Base-by-base conservation (phyloP, 306 rosid species). In the Acmispon strigosus region DNA sequence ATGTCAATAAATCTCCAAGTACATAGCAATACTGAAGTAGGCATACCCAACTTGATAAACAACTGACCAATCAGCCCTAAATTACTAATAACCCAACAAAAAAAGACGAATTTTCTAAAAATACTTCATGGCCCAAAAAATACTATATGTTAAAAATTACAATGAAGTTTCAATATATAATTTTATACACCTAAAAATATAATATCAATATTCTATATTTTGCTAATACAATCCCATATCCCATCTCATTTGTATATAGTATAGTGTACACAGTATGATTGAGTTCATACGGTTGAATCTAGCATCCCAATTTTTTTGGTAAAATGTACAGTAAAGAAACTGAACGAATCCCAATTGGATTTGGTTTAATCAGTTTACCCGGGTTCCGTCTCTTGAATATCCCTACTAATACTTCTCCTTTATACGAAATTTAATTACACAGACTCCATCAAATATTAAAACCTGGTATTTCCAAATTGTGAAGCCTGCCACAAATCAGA, bases 401-500 rank as follows among this genome's bases (percentile, higher is more conserved):
- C 63, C 58, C 48, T 52, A 27, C 16, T 45, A 68, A 66, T 71
- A 64, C 45, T 47, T 29, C 32, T 49, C 37, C 14, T 54, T 41
- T 22, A 17, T 4, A 70, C 24, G 76, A 59, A 66, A 52, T 14
- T 17, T 17, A 51, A 52, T 62, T 48, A 49, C 47, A 69, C 61
- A 41, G 19, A 76, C 49, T 68, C 62, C 29, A 67, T 69, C 72
- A 72, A 66, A 56, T 34, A 62, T 29, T 45, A 45, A 52, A 71
- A 24, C 67, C 42, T 4, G 44, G 47, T 36, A 34, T 52, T 16
- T 78, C 66, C 55, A 73, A 76, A 66, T 10, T 49, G 64, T 61
- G 39, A 79, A 80, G 65, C 49, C 17, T 17, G 52, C 62, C 50
- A 59, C 43, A 73, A 72, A 29, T 76, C 32, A 64, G 58, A 67